Conservation (phyloP, 139 green algal species). For the Spirogloea muscicola region DNA sequence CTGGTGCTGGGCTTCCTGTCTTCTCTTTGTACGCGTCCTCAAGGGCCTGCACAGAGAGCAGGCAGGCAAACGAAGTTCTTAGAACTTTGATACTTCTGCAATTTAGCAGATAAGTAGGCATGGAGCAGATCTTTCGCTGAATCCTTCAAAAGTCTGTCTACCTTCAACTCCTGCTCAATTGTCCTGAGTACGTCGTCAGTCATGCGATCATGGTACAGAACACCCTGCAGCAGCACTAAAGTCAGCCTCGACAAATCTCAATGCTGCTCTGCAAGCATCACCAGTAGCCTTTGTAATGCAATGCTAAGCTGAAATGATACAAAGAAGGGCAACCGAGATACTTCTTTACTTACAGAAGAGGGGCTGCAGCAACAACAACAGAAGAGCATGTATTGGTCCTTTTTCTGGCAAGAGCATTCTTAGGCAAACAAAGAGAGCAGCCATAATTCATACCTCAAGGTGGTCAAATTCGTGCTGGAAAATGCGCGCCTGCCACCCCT, state of each 20-base stretch:
- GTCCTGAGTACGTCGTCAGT: not conserved
- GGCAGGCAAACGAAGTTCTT: too few species aligned
- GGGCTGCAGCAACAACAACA: slow-evolving; percentile 13
- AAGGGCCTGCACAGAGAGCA: slow-evolving; percentile 7
- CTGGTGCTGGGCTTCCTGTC: slow-evolving; percentile 1
- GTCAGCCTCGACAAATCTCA: not conserved
- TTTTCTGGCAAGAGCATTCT: not conserved
- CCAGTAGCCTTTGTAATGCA: not conserved
- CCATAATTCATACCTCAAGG: slow-evolving; percentile 60
- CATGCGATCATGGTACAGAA: slow-evolving; percentile 20
- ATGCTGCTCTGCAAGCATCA: not conserved
- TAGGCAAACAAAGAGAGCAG: not conserved
- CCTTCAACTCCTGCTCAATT: not conserved
- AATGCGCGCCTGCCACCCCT: slow-evolving; percentile 77
- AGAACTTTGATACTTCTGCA: slow-evolving; percentile 3
- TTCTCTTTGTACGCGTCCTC: slow-evolving; percentile 7
- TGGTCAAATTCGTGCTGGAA: slow-evolving; percentile 99
- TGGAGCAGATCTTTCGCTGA: too few species aligned
- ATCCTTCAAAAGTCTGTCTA: too few species aligned
- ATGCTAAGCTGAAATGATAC: not conserved
- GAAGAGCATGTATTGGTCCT: not conserved
- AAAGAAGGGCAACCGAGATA: not conserved
- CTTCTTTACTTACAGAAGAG: slow-evolving; percentile 2
- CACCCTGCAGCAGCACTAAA: not conserved
- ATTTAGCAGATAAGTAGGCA: too few species aligned